These are phyloP conservation scores for Cladophialophora immunda DNA, from an alignment of 2,329 filamentous ascomycete species.

Conservation along the genomic window DNA sequence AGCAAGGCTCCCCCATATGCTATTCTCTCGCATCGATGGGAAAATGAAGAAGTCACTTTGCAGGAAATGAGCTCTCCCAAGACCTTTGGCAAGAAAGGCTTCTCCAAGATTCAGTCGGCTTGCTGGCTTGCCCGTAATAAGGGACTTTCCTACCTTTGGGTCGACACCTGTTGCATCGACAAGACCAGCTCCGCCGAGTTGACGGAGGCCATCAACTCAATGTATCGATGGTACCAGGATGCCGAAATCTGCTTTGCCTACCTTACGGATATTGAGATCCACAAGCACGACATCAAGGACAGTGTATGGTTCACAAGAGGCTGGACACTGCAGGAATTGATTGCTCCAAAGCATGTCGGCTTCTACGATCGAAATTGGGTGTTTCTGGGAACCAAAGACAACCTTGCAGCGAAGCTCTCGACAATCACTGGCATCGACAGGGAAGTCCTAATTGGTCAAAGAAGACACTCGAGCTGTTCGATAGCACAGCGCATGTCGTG, in stretches of 20 bases:
- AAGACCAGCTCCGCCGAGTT: constrained; percentile 49
- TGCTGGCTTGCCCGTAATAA: constrained; percentile 41
- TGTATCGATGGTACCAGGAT: constrained; percentile 47
- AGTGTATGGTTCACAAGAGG: constrained; percentile 43
- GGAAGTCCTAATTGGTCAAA: constrained; percentile 35
- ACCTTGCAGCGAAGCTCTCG: constrained; percentile 36
- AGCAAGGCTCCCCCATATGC: constrained; percentile 36
- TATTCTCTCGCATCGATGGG: constrained; percentile 43
- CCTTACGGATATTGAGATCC: constrained; percentile 42
- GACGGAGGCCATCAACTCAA: constrained; percentile 46
- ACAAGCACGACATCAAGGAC: constrained; percentile 39
- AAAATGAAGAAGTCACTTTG: constrained; percentile 39
- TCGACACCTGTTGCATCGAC: constrained; percentile 53
- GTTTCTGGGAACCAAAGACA: constrained; percentile 32
- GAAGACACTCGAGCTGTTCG: constrained; percentile 21
- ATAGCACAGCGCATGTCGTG: constrained; percentile 42
- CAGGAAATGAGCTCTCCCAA: constrained; percentile 32
- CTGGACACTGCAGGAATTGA: constrained; percentile 45
- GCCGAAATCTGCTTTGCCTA: constrained; percentile 49
- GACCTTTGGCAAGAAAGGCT: constrained; percentile 37
- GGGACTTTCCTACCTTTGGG: constrained; percentile 47
- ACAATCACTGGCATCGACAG: constrained; percentile 45
- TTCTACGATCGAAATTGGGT: constrained; percentile 38
- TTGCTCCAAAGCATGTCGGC: constrained; percentile 41
- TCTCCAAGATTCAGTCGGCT: constrained; percentile 41